Conservation (phyloP, 164 flowering plant genomes). For the Amborella trichopoda region DNA sequence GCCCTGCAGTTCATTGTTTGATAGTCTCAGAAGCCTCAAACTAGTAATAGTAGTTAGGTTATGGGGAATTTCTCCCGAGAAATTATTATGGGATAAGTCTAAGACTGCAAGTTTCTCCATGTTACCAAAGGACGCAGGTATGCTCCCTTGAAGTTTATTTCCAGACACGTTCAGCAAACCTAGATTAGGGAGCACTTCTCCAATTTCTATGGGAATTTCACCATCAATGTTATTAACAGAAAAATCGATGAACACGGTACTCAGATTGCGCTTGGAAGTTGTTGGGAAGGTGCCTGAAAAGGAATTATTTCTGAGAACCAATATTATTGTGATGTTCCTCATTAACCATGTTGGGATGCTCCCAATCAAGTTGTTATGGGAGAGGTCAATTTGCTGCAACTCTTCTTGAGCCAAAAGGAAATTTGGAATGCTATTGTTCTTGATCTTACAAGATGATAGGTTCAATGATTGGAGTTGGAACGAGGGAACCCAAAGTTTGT, state of each 20-base stretch:
- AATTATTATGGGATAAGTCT: constrained; percentile 1
- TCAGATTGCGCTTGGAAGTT: neutral
- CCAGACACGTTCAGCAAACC: neutral
- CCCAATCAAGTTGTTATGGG: neutral
- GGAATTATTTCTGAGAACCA: neutral
- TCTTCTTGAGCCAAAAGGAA: neutral
- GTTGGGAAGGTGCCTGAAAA: neutral
- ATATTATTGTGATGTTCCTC: neutral
- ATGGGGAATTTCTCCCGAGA: constrained; percentile 1
- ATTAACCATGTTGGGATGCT: constrained; percentile 4
- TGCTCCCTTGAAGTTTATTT: neutral
- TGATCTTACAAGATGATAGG: neutral
- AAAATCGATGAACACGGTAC: neutral
- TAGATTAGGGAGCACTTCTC: neutral
- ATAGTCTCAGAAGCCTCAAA: neutral
- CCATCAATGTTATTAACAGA: constrained; percentile 6
- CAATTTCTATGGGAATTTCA: constrained; percentile 1
- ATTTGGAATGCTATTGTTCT: neutral
- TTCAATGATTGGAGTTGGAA: neutral
- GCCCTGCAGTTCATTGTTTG: constrained; percentile 2
- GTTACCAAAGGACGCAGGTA: neutral
- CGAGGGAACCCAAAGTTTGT: neutral
- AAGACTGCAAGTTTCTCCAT: neutral
- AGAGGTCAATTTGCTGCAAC: neutral
- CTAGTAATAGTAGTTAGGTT: neutral